These are phyloP conservation scores for Euclidium syriacum DNA, from an alignment of 345 rosid genomes.

Conservation along the genomic window DNA sequence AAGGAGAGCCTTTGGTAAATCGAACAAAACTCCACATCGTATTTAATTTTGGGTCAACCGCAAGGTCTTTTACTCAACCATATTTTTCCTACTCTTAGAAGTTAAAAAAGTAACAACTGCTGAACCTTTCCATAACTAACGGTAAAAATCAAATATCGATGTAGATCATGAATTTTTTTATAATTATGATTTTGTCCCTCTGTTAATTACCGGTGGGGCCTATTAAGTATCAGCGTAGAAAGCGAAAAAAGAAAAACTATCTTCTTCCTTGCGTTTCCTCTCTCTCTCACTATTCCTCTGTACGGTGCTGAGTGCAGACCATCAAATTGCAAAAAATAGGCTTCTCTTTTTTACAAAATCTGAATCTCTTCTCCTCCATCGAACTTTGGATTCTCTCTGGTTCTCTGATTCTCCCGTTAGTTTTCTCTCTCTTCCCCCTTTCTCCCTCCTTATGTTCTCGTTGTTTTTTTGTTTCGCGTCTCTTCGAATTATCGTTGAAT, in stretches of 20 bases:
- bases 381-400: conserved; percentile 16
- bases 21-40: too few relatives aligned
- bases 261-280: conserved; percentile 9
- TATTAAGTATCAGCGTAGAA: conserved; percentile 13
- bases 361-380: conserved; percentile 31
- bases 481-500: conserved; percentile 19
- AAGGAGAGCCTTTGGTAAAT: too few relatives aligned
- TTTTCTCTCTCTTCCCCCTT: conserved; percentile 7
- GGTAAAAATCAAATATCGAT: not conserved
- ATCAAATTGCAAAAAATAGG: conserved; percentile 15
- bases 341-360: conserved; percentile 3
- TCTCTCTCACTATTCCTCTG: conserved; percentile 25
- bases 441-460: not conserved
- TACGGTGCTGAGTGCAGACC: conserved; percentile 29
- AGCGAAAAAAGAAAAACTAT: conserved; percentile 14
- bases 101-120: too few relatives aligned
- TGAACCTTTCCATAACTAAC: too few relatives aligned
- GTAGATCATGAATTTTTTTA: not conserved
- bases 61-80: too few relatives aligned
- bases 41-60: too few relatives aligned
- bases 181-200: conserved; percentile 18
- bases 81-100: too few relatives aligned
- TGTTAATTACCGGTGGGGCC: conserved; percentile 39
- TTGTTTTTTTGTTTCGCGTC: conserved; percentile 11
- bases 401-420: conserved; percentile 22